Evolutionary conservation across 805 yeast genomes (phyloP), one percentile per base, ranked within the genome.

Genomic region (Nakazawaea wickerhamii): DNA sequence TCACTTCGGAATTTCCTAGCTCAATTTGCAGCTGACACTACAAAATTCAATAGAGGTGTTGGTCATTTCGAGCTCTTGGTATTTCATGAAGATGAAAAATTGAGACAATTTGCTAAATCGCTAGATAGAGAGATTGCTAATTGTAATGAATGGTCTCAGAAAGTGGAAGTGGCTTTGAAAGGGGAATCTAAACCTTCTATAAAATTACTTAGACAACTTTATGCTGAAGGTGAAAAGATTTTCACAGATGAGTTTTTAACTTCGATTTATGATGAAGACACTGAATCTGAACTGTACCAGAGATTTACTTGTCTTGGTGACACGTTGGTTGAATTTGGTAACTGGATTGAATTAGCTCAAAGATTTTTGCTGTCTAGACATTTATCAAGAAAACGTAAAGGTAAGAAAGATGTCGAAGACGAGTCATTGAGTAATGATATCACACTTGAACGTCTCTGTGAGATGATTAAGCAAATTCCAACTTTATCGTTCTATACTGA

Each of bases 261-360:
- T 6, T 25, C 30, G 35, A 50, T 31, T 17, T 38, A 37, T 18
- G 21, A 41, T 28, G 38, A 14, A 5, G 34, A 30, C 5, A 19
- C 25, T 4, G 47, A 44, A 20, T 14, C 10, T n/a, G 36, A 45
- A 10, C 49, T 53, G 2, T 43, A 30, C 14, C 39, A 48, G 4
- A 44, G 38, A 30, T 67, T 63, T 34, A 48, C 44, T 4, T 46
- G 59, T 20, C 59, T 84, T 43, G 60, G 64, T 39, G 45, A 44
- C 1, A 72, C 72, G 45, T 60, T 81, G 22, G 62, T 61, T 2
- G 56, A 61, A 14, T 74, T 83, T 1, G 69, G 67, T 38, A 57
- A 55, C 7, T 79, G 84, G 72, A 64, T 71, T 18, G 79, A 74
- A 14, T 70, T 70, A 27, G 83, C 84, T 19, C 79, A 75, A 47